Percentiles rank a stretch among this genome's conserved stretches.
Conservation (phyloP, 2,329 filamentous ascomycete species). For the Penicillium decumbens region DNA sequence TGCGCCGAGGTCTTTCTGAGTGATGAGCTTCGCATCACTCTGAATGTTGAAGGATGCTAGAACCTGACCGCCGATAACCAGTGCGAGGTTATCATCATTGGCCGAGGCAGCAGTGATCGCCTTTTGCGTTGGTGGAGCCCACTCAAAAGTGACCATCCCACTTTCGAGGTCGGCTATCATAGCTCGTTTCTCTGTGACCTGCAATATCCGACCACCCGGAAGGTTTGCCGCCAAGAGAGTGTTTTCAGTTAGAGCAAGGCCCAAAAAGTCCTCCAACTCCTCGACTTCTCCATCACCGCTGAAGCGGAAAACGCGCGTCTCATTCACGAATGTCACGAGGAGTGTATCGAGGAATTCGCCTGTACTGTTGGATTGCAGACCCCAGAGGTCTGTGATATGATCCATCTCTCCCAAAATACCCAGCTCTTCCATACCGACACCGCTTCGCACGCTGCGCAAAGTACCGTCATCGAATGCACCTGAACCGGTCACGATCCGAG, state of each 20-base stretch:
- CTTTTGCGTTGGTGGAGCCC: conserved; percentile 44
- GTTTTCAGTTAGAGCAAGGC: conserved; percentile 62
- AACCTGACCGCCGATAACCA: conserved; percentile 71
- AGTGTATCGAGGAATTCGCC: conserved; percentile 58
- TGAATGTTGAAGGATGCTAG: conserved; percentile 65
- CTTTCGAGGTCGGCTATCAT: conserved; percentile 57
- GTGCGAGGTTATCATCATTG: conserved; percentile 63
- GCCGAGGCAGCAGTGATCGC: conserved; percentile 73
- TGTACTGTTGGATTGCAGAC: conserved; percentile 53
- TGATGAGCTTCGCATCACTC: conserved; percentile 54
- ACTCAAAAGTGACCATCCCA: conserved; percentile 44
- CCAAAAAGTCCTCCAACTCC: conserved; percentile 72
- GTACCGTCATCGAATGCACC: conserved; percentile 86
- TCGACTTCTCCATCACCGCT: conserved; percentile 71
- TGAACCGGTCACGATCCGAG: conserved; percentile 86
- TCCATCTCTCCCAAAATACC: conserved; percentile 76
- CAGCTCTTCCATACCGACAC: conserved; percentile 83
- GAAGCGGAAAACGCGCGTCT: conserved; percentile 80
- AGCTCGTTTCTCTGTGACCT: conserved; percentile 65
- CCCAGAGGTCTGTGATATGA: conserved; percentile 68
- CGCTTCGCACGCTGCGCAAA: conserved; percentile 83
- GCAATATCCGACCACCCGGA: conserved; percentile 60
- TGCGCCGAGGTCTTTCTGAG: conserved; percentile 57
- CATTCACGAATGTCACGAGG: conserved; percentile 72
- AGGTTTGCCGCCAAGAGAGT: conserved; percentile 70